Conservation (phyloP, 2,329 filamentous ascomycete genomes). For the Dothideomycetes sp. region DNA sequence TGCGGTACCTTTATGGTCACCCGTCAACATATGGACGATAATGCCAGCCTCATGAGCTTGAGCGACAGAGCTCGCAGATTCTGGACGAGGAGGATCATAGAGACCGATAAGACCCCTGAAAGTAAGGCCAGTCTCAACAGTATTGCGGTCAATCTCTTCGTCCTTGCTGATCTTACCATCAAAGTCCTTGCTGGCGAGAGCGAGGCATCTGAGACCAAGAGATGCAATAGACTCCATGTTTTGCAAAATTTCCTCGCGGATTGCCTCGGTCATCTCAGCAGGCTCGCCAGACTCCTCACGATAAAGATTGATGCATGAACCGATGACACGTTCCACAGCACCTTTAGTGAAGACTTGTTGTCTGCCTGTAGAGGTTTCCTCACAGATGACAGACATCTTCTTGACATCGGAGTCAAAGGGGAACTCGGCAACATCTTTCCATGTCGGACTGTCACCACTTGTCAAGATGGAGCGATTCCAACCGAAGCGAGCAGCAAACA, state of each 20-base stretch:
- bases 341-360: conserved; percentile 51
- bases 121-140: conserved; percentile 58
- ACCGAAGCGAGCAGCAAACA: conserved; percentile 59
- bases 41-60: conserved; percentile 67
- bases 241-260: conserved; percentile 46
- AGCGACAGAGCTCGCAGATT: conserved; percentile 63
- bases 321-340: conserved; percentile 60
- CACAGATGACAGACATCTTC: conserved; percentile 66
- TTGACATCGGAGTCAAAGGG: conserved; percentile 68
- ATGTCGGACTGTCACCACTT: conserved; percentile 41
- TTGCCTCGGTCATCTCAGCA: conserved; percentile 41
- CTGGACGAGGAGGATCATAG: conserved; percentile 75
- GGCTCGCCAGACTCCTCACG: conserved; percentile 30
- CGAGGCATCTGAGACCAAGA: conserved; percentile 58
- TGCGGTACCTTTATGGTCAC: conserved; percentile 71
- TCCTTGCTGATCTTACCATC: conserved; percentile 32
- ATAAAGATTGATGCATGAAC: conserved; percentile 48
- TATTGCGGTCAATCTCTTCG: conserved; percentile 45
- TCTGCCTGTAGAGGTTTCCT: conserved; percentile 29
- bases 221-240: conserved; percentile 60
- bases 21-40: conserved; percentile 75
- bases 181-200: conserved; percentile 47
- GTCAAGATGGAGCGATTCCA: conserved; percentile 49
- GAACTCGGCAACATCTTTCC: conserved; percentile 56
- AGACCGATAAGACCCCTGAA: conserved; percentile 79